These are phyloP conservation scores for Zasmidium citrigriseum DNA, from an alignment of 2,329 filamentous ascomycete species.

Conservation along the genomic window DNA sequence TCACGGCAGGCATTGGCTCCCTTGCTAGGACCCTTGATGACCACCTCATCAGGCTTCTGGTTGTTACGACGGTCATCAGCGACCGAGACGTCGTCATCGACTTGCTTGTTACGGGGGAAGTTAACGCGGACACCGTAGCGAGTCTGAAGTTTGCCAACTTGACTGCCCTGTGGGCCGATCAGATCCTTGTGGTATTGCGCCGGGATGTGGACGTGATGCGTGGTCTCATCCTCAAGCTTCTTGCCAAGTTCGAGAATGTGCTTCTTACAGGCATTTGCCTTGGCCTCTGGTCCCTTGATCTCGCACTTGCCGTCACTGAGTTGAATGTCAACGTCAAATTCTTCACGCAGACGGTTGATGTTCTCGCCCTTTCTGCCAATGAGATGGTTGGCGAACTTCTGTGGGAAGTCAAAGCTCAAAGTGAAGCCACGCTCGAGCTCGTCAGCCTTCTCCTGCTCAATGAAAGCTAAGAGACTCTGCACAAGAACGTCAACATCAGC, in stretches of 20 bases:
- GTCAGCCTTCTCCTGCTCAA: conserved; percentile 86
- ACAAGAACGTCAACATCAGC: conserved; percentile 71
- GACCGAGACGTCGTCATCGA: conserved; percentile 65
- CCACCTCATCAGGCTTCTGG: conserved; percentile 84
- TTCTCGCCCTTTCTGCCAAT: conserved; percentile 69
- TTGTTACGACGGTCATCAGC: conserved; percentile 67
- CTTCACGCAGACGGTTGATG: conserved; percentile 68
- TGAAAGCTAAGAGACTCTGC: conserved; percentile 73
- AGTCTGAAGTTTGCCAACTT: conserved; percentile 89
- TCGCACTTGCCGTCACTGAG: conserved; percentile 93
- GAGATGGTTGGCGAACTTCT: conserved; percentile 88
- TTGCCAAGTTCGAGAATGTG: conserved; percentile 79
- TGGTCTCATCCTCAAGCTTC: conserved; percentile 88
- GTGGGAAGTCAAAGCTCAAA: conserved; percentile 85
- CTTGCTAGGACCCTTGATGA: conserved; percentile 86
- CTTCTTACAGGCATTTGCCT: conserved; percentile 81
- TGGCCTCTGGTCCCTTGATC: conserved; percentile 92
- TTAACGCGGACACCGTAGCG: conserved; percentile 94
- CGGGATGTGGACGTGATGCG: conserved; percentile 83
- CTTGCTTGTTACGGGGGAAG: conserved; percentile 71
- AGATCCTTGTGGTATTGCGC: conserved; percentile 92
- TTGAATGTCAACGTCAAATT: conserved; percentile 77
- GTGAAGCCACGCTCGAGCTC: conserved; percentile 92
- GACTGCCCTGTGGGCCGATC: conserved; percentile 82
- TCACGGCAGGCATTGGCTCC: conserved; percentile 90